Percentiles rank a stretch among this genome's conserved stretches.
These are phyloP conservation scores for Fusarium nurragi DNA, from an alignment of 2,329 filamentous ascomycete species.

Conservation along the genomic window DNA sequence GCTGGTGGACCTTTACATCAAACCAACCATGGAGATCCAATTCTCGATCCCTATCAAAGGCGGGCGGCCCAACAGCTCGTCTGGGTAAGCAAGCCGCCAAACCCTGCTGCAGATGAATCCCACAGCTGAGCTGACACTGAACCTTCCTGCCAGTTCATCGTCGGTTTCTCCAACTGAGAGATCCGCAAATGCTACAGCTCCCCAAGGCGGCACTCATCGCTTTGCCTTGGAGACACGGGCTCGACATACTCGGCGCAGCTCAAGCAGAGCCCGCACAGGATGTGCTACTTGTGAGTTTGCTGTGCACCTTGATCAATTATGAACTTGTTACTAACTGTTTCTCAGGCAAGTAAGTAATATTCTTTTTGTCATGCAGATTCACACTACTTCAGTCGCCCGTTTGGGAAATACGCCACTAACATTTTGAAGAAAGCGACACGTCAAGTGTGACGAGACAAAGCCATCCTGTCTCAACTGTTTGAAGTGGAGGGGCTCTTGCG, in stretches of 20 bases:
- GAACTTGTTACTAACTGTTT: slow-evolving; percentile 12
- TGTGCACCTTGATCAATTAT: not conserved
- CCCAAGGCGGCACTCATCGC: slow-evolving; percentile 47
- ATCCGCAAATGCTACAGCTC: slow-evolving; percentile 29
- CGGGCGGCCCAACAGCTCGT: slow-evolving; percentile 29
- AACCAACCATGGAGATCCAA: slow-evolving; percentile 51
- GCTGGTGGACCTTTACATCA: slow-evolving; percentile 8
- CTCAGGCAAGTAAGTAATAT: slow-evolving; percentile 49
- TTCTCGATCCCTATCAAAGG: slow-evolving; percentile 48
- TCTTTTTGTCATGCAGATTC: not conserved
- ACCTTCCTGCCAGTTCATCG: slow-evolving; percentile 26
- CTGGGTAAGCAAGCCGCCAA: slow-evolving; percentile 43
- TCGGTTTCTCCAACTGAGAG: slow-evolving; percentile 21
- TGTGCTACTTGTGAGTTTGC: slow-evolving; percentile 51
- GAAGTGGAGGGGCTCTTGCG: slow-evolving; percentile 54
- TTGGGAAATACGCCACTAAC: slow-evolving; percentile 20
- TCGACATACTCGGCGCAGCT: slow-evolving; percentile 52
- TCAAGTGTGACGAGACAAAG: slow-evolving; percentile 56
- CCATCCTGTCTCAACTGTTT: slow-evolving; percentile 54
- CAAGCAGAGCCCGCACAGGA: slow-evolving; percentile 51
- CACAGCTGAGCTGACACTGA: slow-evolving; percentile 17
- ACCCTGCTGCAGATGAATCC: slow-evolving; percentile 16
- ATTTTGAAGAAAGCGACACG: slow-evolving; percentile 50
- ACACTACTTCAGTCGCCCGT: not conserved
- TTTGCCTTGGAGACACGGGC: slow-evolving; percentile 52